Evolutionary conservation across 768 basidiomycete genomes (phyloP), one percentile per base, ranked within the genome.

Genomic region (Imleria badia): DNA sequence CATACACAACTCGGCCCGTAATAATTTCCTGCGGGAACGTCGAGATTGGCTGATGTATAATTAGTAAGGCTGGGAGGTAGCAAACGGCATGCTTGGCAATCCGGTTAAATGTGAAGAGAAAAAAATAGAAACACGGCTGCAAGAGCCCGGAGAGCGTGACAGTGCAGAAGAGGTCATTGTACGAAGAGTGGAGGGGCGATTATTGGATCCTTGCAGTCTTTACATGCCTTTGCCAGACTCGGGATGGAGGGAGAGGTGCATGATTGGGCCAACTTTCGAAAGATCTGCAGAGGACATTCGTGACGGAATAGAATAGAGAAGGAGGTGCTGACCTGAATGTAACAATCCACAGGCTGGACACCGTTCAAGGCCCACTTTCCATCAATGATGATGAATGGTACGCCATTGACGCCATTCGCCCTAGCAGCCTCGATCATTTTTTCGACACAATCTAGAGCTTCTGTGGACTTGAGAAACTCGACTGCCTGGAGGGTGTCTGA

Each of bases 371-470:
- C 79, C 72, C 75, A 79, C 46, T 72, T 75, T 12, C 72, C 69
- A 36, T 79, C 72, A 31, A 79, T 71, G 54, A 81, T 76, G 51
- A 78, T 73, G 65, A 79, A 81, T 1, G 81, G 81, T 1, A 82
- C 80, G 34, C 81, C 81, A 1, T 71, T 74, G 55, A 82, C 78
- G 6, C 78, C 76, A n/a, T 72, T 68, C 23, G 67, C 61, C 54
- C 74, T 73, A 3, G 78, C 78, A 13, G 72, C 69, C 9, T 65
- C 60, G 50, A 78, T 69, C 57, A 74, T 76, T 23, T 69, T 68
- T 44, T 74, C 62, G 8, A 81, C 75, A 38, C 76, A 77, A 31
- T 72, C 63, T 26, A 69, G 61, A 17, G 74, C 58, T 57, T 76
- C 77, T 41, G 75, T 72, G 2, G 75, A 72, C 39, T 64, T 54